Evolutionary conservation across 1,139 yeast genomes (phyloP).

Genomic region (Sugiyamaella pinicola): DNA sequence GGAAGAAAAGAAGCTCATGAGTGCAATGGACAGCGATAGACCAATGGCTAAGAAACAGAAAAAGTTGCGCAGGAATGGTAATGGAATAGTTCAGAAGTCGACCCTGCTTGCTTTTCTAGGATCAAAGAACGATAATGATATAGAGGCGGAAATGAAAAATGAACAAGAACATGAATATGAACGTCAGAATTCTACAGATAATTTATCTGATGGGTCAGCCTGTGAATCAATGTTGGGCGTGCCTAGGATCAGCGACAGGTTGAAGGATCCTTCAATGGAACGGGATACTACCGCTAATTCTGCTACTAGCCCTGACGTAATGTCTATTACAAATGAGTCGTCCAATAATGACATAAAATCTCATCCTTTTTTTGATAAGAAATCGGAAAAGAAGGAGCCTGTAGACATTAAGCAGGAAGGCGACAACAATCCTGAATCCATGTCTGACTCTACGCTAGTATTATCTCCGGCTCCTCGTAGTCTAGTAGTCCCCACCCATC

Average conservation of each 20-base stretch:
- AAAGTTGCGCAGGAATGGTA: background rate
- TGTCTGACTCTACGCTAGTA: background rate
- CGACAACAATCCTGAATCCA: background rate
- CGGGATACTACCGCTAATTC: too few relatives aligned
- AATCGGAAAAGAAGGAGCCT: constrained; percentile 7
- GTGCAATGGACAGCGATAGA: background rate
- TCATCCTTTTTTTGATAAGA: constrained; percentile 13
- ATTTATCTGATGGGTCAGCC: constrained; percentile 3
- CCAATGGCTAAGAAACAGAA: background rate
- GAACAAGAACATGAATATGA: background rate
- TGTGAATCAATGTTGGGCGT: too few relatives aligned
- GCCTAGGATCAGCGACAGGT: constrained; percentile 1
- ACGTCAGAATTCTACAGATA: background rate
- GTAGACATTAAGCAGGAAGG: background rate
- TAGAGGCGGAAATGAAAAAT: background rate
- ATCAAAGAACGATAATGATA: background rate
- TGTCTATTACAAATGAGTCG: too few relatives aligned
- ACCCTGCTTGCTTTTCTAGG: constrained; percentile 4
- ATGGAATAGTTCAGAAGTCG: constrained; percentile 3
- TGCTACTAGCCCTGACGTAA: too few relatives aligned
- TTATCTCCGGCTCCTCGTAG: background rate
- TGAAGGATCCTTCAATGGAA: background rate
- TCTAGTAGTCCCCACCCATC: constrained; percentile 3
- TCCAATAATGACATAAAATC: background rate
- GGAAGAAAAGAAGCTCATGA: background rate